Conservation (phyloP, 768 basidiomycete species). For the Tulasnella sp. region DNA sequence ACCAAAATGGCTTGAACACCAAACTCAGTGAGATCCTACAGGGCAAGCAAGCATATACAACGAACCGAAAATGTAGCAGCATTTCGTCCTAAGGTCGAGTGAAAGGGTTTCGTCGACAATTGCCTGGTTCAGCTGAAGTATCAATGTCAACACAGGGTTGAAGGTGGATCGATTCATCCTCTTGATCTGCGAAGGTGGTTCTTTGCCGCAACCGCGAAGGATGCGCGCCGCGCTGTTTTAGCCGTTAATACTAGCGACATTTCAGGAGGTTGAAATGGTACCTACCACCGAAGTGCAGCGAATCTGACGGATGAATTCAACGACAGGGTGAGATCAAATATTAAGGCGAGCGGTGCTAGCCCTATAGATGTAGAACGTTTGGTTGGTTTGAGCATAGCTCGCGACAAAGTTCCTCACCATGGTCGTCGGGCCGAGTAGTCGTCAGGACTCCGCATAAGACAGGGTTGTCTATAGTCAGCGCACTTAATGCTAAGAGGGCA, state of each 20-base stretch:
- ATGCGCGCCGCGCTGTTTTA: not conserved
- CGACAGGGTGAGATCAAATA: conserved; percentile 37
- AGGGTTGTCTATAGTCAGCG: conserved; percentile 56
- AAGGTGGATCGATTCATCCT: not conserved
- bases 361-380: not conserved
- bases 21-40: not conserved
- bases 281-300: conserved; percentile 40
- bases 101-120: conserved; percentile 40
- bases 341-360: not conserved
- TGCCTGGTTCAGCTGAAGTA: conserved; percentile 60
- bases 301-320: conserved; percentile 60
- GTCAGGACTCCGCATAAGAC: not conserved
- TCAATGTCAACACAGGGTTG: conserved; percentile 37
- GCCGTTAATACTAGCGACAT: not conserved
- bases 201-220: not conserved
- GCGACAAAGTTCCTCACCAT: not conserved
- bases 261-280: not conserved
- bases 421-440: not conserved
- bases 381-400: not conserved
- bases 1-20: conserved; percentile 53
- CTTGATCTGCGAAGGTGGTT: not conserved
- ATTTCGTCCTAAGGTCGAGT: conserved; percentile 46
- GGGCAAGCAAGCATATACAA: conserved; percentile 18
- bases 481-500: conserved; percentile 53
- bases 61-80: conserved; percentile 71